Conservation (phyloP, 371 early-diverging fungal genomes). For the Mucor irregularis region DNA sequence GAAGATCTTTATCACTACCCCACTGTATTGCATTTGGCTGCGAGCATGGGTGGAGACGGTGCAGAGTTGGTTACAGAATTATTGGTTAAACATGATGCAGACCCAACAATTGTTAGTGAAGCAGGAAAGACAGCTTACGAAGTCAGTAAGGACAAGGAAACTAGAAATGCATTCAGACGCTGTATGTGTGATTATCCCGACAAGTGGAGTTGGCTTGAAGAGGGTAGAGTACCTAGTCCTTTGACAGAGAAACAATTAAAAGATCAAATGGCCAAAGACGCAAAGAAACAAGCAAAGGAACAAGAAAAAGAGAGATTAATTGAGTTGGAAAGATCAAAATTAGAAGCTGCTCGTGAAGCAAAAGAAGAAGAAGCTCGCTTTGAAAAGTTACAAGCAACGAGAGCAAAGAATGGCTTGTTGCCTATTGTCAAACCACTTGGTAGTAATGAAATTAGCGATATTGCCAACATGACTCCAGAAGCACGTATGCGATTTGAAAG, state of each 20-base stretch:
- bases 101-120: conserved; percentile 72
- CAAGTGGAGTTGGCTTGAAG: conserved; percentile 66
- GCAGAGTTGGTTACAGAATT: conserved; percentile 61
- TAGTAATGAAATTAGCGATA: conserved; percentile 16
- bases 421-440: conserved; percentile 25
- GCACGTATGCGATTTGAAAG: conserved; percentile 77
- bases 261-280: conserved; percentile 61
- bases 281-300: conserved; percentile 63
- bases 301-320: conserved; percentile 43
- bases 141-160: conserved; percentile 71
- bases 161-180: conserved; percentile 79
- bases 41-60: conserved; percentile 51
- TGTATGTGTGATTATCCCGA: conserved; percentile 67
- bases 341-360: conserved; percentile 34
- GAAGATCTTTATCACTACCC: conserved; percentile 55
- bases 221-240: conserved; percentile 75
- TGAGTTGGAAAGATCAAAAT: conserved; percentile 25
- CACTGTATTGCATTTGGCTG: conserved; percentile 73
- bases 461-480: conserved; percentile 72
- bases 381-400: conserved; percentile 22
- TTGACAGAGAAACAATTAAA: conserved; percentile 65
- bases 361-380: conserved; percentile 42
- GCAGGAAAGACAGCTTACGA: conserved; percentile 80
- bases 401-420: conserved; percentile 23
- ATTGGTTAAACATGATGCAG: conserved; percentile 68